A percentile compares a stretch with the other conserved stretches of the same genome.
phyloP scores from a whole-genome alignment of 495 filamentous ascomycete species.

The Sordaria brevicollis region DNA sequence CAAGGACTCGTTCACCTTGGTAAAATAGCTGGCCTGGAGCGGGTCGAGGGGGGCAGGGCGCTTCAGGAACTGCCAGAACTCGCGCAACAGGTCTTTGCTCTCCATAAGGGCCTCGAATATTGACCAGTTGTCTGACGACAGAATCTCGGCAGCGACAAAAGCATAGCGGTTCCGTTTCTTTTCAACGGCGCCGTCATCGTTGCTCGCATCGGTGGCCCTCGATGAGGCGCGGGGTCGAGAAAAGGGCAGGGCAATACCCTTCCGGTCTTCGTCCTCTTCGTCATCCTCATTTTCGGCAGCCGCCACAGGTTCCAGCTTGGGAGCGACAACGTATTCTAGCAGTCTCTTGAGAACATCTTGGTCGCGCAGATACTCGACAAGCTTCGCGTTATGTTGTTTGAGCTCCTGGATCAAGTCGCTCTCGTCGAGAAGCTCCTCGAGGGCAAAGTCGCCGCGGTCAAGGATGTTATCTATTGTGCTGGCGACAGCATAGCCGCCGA shows the following conservation, averaged over 20 bases:
- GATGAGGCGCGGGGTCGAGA: constrained; percentile 31
- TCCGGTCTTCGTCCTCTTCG: constrained; percentile 40
- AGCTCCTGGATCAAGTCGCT: constrained; percentile 93
- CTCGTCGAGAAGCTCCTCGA: constrained; percentile 94
- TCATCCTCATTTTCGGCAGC: constrained; percentile 52
- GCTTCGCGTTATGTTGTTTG: constrained; percentile 95
- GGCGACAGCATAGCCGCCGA: constrained; percentile 95
- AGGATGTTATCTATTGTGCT: constrained; percentile 93
- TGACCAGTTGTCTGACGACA: constrained; percentile 94
- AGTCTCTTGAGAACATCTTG: constrained; percentile 77
- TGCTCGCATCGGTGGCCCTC: constrained; percentile 22
- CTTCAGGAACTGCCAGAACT: constrained; percentile 87
- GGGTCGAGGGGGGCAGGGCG: constrained; percentile 73
- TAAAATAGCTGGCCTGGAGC: constrained; percentile 93
- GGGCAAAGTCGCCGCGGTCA: constrained; percentile 85
- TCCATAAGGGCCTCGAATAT: constrained; percentile 88
- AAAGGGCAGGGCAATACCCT: constrained; percentile 39
- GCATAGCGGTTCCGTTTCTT: constrained; percentile 86
- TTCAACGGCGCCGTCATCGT: constrained; percentile 59
- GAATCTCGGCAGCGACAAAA: constrained; percentile 81
- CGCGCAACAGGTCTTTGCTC: constrained; percentile 59
- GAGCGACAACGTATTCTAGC: constrained; percentile 82
- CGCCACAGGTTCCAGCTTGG: constrained; percentile 49
- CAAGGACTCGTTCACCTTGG: constrained; percentile 93
- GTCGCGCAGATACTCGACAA: constrained; percentile 90